Evolutionary conservation across 2,329 filamentous ascomycete genomes (phyloP).

Genomic region (Didymellaceae sp.): DNA sequence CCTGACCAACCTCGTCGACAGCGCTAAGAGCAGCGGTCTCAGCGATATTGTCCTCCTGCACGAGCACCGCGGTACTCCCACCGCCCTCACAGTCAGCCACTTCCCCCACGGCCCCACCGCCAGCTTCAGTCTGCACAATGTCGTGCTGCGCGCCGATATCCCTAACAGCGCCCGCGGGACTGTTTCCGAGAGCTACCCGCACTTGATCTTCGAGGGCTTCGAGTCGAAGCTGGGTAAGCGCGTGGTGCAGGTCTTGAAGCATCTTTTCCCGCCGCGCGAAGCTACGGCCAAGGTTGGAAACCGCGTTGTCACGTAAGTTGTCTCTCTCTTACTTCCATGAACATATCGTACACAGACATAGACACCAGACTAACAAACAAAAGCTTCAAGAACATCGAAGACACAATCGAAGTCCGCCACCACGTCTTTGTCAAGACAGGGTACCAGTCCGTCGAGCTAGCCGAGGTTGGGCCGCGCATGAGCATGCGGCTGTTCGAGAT

Average conservation of each 20-base stretch:
- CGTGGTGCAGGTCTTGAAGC: slow-evolving; percentile 89
- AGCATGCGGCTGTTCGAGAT: slow-evolving; percentile 98
- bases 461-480: slow-evolving; percentile 75
- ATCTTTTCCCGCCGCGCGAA: slow-evolving; percentile 91
- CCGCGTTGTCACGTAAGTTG: slow-evolving; percentile 73
- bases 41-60: slow-evolving; percentile 78
- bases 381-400: slow-evolving; percentile 79
- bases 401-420: slow-evolving; percentile 86
- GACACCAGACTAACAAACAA: too few species aligned
- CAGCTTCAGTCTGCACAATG: slow-evolving; percentile 89
- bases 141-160: slow-evolving; percentile 90
- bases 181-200: slow-evolving; percentile 90
- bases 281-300: slow-evolving; percentile 79
- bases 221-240: slow-evolving; percentile 78
- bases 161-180: slow-evolving; percentile 86
- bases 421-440: slow-evolving; percentile 94
- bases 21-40: slow-evolving; percentile 79
- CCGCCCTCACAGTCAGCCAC: slow-evolving; percentile 84
- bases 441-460: slow-evolving; percentile 74
- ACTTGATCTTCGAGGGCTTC: slow-evolving; percentile 95
- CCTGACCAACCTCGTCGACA: slow-evolving; percentile 81
- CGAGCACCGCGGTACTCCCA: slow-evolving; percentile 91
- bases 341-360: too few species aligned
- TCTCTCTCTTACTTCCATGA: too few species aligned
- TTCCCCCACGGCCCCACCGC: slow-evolving; percentile 88